phyloP scores from a whole-genome alignment of 2,329 filamentous ascomycete genomes.

The Pseudogymnoascus sp. region DNA sequence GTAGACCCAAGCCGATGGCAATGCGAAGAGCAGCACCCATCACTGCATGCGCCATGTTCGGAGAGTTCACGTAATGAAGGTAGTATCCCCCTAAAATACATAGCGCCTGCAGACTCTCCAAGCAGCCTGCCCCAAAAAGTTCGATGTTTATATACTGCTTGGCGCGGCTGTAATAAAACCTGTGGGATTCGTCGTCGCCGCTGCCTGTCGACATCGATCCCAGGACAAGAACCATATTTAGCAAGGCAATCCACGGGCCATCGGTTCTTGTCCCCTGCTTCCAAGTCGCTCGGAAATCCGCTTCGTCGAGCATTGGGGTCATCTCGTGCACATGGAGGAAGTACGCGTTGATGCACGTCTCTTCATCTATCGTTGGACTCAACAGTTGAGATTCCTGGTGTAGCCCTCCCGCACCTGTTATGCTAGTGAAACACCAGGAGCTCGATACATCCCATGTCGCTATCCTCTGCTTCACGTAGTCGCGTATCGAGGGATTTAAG shows the following conservation, averaged over 20 bases:
- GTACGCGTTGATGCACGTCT: constrained; percentile 10
- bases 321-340: constrained; percentile 11
- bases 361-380: constrained; percentile 6
- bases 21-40: constrained; percentile 18
- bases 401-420: not conserved
- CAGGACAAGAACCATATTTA: constrained; percentile 14
- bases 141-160: constrained; percentile 6
- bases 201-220: constrained; percentile 9
- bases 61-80: constrained; percentile 21
- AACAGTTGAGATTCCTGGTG: not conserved
- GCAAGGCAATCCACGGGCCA: constrained; percentile 13
- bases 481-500: not conserved
- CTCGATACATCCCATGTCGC: not conserved
- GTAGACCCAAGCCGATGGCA: constrained; percentile 18
- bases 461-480: constrained; percentile 1
- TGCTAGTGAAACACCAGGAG: not conserved
- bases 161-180: not conserved
- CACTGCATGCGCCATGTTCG: constrained; percentile 21
- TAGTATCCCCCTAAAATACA: constrained; percentile 19
- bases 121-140: constrained; percentile 10
- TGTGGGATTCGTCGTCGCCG: constrained; percentile 13
- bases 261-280: not conserved
- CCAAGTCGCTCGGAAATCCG: constrained; percentile 3
- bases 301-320: constrained; percentile 13
- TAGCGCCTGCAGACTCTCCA: constrained; percentile 20